Conservation (phyloP, 148 eudicot species). For the Persicaria maculosa region DNA sequence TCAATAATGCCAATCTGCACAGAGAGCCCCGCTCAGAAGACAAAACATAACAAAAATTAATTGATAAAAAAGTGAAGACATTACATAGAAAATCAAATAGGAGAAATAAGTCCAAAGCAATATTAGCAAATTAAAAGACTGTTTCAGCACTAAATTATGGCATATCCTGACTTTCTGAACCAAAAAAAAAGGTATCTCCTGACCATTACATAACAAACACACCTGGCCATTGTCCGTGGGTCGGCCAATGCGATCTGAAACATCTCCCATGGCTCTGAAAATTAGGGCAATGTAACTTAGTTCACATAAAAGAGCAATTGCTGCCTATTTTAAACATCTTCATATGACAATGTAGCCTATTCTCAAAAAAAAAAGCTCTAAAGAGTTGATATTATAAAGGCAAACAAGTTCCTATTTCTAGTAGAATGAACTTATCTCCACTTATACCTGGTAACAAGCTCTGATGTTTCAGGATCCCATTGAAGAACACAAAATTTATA, state of each 20-base stretch:
- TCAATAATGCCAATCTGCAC: constrained; percentile 89
- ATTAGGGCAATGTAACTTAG: constrained; percentile 12
- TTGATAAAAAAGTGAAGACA: background rate
- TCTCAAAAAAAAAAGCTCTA: background rate
- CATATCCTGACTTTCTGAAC: background rate
- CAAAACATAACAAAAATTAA: background rate
- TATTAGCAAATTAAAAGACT: background rate
- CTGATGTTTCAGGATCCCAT: constrained; percentile 83
- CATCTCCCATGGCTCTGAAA: constrained; percentile 96
- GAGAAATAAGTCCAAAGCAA: background rate
- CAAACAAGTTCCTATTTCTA: background rate
- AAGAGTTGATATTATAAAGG: background rate
- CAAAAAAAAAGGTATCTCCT: background rate
- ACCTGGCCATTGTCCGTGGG: constrained; percentile 99
- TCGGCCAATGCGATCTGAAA: constrained; percentile 94
- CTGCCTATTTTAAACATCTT: background rate
- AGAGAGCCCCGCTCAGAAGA: constrained; percentile 5
- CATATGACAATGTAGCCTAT: background rate
- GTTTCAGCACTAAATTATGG: background rate
- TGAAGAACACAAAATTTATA: constrained; percentile 94
- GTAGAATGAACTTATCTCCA: background rate
- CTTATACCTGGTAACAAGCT: constrained; percentile 78
- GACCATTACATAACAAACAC: background rate
- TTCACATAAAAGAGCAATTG: background rate
- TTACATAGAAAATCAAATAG: background rate